phyloP scores from a whole-genome alignment of 2,329 filamentous ascomycete species.

The Colletotrichum somersetense region DNA sequence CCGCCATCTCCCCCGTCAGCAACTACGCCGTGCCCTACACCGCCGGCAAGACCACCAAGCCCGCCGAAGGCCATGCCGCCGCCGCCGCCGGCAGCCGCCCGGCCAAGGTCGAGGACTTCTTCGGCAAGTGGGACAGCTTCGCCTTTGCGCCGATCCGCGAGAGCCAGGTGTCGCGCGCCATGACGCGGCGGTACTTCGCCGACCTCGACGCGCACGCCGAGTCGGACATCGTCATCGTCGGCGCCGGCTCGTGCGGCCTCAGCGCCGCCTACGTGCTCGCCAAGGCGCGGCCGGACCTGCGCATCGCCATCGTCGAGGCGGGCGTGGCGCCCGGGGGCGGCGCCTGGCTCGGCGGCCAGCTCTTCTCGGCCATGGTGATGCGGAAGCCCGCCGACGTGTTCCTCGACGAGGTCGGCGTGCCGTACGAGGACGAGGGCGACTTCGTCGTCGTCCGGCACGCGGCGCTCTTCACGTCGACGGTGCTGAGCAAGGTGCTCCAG shows the following conservation, averaged over 20 bases:
- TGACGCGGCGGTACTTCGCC: conserved; percentile 92
- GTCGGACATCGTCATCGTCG: conserved; percentile 93
- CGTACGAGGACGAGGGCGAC: conserved; percentile 83
- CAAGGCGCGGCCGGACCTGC: conserved; percentile 86
- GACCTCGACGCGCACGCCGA: conserved; percentile 92
- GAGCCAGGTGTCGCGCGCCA: conserved; percentile 91
- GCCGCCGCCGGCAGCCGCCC: neutral
- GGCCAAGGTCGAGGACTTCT: conserved; percentile 58
- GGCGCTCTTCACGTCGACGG: conserved; percentile 89
- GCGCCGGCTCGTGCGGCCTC: conserved; percentile 89
- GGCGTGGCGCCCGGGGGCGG: conserved; percentile 89
- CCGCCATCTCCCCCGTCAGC: conserved; percentile 70
- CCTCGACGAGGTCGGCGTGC: conserved; percentile 82
- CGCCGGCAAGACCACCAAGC: conserved; percentile 53
- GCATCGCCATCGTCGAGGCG: conserved; percentile 92
- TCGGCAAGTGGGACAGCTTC: conserved; percentile 85
- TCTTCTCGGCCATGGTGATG: conserved; percentile 96
- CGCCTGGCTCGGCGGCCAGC: conserved; percentile 93
- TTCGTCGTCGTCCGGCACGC: conserved; percentile 96
- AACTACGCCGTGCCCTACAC: conserved; percentile 55
- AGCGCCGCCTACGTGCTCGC: conserved; percentile 87
- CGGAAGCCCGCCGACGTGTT: conserved; percentile 91
- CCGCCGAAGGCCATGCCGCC: conserved; percentile 52
- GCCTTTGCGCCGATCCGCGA: conserved; percentile 89
- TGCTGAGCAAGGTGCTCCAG: conserved; percentile 83